Evolutionary conservation across 371 early-diverging fungal genomes (phyloP).

Genomic region (Mucor saturninus): DNA sequence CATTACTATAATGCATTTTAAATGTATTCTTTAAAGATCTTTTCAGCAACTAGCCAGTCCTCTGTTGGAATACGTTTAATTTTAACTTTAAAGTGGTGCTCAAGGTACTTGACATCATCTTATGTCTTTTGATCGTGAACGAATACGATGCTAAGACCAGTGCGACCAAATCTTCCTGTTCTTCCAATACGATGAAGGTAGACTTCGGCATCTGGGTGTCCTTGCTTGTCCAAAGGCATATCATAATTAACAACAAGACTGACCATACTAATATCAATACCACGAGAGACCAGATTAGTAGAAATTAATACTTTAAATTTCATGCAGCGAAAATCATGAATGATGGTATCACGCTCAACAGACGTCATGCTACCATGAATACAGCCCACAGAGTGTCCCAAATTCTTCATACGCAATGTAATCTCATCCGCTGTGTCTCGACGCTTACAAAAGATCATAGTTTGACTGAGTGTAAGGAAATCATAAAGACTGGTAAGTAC

Average conservation of each 20-base stretch:
- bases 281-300: slow-evolving; percentile 97
- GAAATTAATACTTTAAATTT: slow-evolving; percentile 94
- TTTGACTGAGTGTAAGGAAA: slow-evolving; percentile 93
- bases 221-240: slow-evolving; percentile 73
- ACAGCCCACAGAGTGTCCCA: slow-evolving; percentile 85
- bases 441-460: slow-evolving; percentile 94
- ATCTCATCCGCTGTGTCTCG: slow-evolving; percentile 88
- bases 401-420: slow-evolving; percentile 71
- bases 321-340: slow-evolving; percentile 93
- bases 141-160: slow-evolving; percentile 95
- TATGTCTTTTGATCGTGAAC: slow-evolving; percentile 72
- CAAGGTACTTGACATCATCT: slow-evolving; percentile 76
- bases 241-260: slow-evolving; percentile 98
- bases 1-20: slow-evolving; percentile 39
- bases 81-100: slow-evolving; percentile 71
- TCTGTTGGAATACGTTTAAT: slow-evolving; percentile 79
- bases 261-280: slow-evolving; percentile 97
- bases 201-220: slow-evolving; percentile 86
- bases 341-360: slow-evolving; percentile 89
- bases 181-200: slow-evolving; percentile 99
- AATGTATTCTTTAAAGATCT: slow-evolving; percentile 84
- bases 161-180: slow-evolving; percentile 97
- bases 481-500: slow-evolving; percentile 88
- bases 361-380: slow-evolving; percentile 90
- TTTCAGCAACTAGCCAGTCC: slow-evolving; percentile 73